phyloP scores from a whole-genome alignment of 148 eudicot genomes.

The Vaccinium myrtillus region DNA sequence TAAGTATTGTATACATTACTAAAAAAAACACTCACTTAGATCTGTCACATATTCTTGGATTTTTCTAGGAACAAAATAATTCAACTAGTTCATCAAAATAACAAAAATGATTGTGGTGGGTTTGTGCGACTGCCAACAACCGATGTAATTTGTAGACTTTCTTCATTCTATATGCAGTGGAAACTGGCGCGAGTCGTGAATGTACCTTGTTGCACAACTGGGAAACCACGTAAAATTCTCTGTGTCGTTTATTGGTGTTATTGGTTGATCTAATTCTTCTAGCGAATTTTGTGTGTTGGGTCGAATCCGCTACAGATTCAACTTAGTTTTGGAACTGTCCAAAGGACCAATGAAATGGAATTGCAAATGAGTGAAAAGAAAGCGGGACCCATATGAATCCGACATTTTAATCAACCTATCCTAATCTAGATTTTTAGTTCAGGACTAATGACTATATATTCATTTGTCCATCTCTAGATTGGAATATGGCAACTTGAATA shows the following conservation, averaged over 20 bases:
- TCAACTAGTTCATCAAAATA: not conserved
- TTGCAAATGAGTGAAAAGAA: not conserved
- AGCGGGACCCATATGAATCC: not conserved
- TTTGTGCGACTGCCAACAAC: not conserved
- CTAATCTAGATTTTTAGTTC: not conserved
- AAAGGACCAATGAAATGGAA: not conserved
- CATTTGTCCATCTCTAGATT: not conserved
- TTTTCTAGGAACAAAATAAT: not conserved
- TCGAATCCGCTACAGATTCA: not conserved
- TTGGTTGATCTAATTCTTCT: not conserved
- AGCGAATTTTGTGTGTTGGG: not conserved
- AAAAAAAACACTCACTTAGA: not conserved
- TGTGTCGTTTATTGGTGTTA: not conserved
- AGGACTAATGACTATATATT: not conserved
- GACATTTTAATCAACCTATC: not conserved
- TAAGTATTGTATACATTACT: conserved; percentile 26
- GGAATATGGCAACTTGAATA: not conserved
- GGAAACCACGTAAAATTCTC: not conserved
- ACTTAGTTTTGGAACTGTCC: not conserved
- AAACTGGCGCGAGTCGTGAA: not conserved
- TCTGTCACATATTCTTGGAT: conserved; percentile 1
- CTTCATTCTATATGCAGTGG: not conserved
- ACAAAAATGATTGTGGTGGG: not conserved
- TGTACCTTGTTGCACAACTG: not conserved
- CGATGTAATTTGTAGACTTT: not conserved